Evolutionary conservation across 805 yeast genomes (phyloP), one percentile per base, ranked within the genome.

Genomic region (Monosporozyma siamensis): DNA sequence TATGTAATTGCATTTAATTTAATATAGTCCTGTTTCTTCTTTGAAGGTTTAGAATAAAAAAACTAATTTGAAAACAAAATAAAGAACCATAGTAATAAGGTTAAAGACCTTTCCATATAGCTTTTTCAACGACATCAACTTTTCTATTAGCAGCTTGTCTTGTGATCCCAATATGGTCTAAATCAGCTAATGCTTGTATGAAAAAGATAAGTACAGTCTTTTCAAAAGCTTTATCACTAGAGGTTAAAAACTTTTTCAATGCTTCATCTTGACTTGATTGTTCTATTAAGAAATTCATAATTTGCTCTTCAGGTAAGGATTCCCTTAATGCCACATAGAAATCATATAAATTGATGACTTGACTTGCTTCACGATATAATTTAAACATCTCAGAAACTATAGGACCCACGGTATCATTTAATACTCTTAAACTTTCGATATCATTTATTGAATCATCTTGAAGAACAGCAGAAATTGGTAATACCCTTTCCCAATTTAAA

Each of bases 351-450:
- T 83, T 83, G 47, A 83, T 71, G 24, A 70, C 64, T 3, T 78
- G 68, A 20, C 84, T 82, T 0, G 95, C 89, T 51, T 88, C 96
- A 45, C 92, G 74, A 57, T 80, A 82, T 12, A 85, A 67, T 38
- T 75, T 72, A 62, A 76, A 88, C 42, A 88, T 57, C 39, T 72
- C 75, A 24, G 75, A 65, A 6, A 78, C 53, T 3, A 76, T 64
- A 1, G 88, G 88, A 17, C 71, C 75, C 37, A 73, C 50, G 1
- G 58, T 36, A 36, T 61, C 55, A 48, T 64, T 64, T 20, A 74
- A 47, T 30, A 55, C 49, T 18, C 46, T 46, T 46, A 56, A 37
- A 18, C 46, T 40, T 37, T 42, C 52, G 26, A 42, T 42, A 9
- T 20, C 23, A 8, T 34, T 26, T n/a, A 31, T 35, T 38, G 44